Evolutionary conservation across 805 yeast species (phyloP), one percentile per base, ranked within the genome.

Genomic region (Alloascoidea africana): DNA sequence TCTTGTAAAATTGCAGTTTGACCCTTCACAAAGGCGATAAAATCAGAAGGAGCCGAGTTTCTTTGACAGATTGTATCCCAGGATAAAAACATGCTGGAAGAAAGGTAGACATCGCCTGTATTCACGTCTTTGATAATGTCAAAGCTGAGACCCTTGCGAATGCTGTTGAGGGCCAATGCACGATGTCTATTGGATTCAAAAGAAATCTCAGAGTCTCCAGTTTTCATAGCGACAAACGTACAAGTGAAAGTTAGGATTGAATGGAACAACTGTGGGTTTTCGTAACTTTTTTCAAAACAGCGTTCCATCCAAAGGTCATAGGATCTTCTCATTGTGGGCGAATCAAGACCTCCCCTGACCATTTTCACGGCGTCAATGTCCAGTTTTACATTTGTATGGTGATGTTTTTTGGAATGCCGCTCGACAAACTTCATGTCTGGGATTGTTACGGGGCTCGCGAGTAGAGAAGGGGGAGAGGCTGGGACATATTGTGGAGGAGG

Each of bases 31-130:
- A 50, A 39, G 15, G 50, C 44, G 35, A 47, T 44, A 33, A 46
- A 50, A 23, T 8, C n/a, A 2, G 46, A 32, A 37, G 41, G 36
- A 32, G 47, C 37, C 17, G 47, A 47, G 16, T 45, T 52, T 18
- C 44, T 47, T 30, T 50, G 51, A 23, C 47, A 39, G 32, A 50
- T 50, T 13, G 44, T 43, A 32, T 50, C 54, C 54, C 54, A 50
- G 3, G 54, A 48, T 18, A 50, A 36, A 18, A 50, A 42, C 23
- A 50, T 38, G 3, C 30, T 23, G 30, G 30, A 8, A 8, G 30
- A 8, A 8, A 23, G n/a, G n/a, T 23, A 23, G 30, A n/a, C 30
- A 23, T 23, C 30, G n/a, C 30, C 30, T 8, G 13, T 8, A n/a
- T n/a, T 23, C n/a, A 23, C 30, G n/a, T n/a, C n/a, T 8, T 34